Conservation (phyloP, 768 basidiomycete genomes). For the Coprinellus micaceus region DNA sequence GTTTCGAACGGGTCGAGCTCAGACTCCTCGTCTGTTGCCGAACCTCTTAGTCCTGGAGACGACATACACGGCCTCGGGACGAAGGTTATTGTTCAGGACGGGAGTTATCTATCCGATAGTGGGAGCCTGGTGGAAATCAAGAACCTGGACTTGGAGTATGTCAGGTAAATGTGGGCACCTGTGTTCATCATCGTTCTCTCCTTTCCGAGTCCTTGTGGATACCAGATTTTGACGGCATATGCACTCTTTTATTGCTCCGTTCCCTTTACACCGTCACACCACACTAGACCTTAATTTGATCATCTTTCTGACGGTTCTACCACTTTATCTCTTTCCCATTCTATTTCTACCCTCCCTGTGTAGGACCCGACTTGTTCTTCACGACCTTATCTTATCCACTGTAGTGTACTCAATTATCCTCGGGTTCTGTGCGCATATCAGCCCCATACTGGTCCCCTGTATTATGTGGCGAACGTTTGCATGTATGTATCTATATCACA, state of each 20-base stretch:
- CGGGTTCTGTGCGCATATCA: neutral
- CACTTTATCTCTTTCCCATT: too few species aligned
- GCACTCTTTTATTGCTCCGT: too few species aligned
- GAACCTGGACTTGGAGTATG: conserved; percentile 13
- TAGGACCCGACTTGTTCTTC: neutral
- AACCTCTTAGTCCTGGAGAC: conserved; percentile 54
- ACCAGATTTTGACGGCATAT: too few species aligned
- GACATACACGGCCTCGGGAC: conserved; percentile 30
- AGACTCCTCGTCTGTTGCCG: conserved; percentile 55
- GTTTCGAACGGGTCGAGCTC: conserved; percentile 44
- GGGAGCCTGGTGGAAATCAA: conserved; percentile 3
- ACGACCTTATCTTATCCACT: neutral
- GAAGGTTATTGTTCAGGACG: conserved; percentile 14
- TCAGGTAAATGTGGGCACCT: neutral
- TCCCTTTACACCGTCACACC: too few species aligned
- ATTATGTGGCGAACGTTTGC: neutral
- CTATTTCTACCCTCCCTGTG: neutral
- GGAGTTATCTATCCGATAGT: conserved; percentile 28
- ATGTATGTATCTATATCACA: neutral
- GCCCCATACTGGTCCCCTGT: neutral
- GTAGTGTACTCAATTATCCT: too few species aligned
- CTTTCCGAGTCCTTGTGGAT: too few species aligned
- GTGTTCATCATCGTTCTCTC: too few species aligned
- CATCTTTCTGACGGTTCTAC: too few species aligned
- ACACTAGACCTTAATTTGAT: too few species aligned